Base-by-base conservation (phyloP, 345 rosid species). In the Eucalyptus marginata region DNA sequence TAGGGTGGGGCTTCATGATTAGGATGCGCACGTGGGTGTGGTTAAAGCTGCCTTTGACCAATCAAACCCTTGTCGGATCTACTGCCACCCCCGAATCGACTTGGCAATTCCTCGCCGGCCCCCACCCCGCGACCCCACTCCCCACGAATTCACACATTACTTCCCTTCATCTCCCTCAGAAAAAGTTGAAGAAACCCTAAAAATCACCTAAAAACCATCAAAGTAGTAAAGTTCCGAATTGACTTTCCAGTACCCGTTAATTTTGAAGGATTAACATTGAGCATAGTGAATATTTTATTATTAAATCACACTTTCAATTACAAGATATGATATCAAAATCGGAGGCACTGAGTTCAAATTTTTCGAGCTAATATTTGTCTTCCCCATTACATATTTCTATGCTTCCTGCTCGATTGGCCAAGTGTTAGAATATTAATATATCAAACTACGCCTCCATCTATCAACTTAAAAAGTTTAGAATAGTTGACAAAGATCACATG, bases 31-130 rank as follows among this genome's bases (percentile, higher is more conserved):
- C 91, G 91, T 90, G 93, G 90, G 89, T 29, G 79, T 50, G 87
- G 64, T 76, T 25, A 88, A 90, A 86, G 87, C 89, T 92, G 90
- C 89, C 88, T 88, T 92, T 88, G 93, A 92, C 92, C 89, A 79
- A 88, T 88, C 90, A 46, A 88, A 86, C 89, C n/a, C 66, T 54
- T 81, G 88, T 86, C 90, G n/a, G 51, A 49, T 58, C 87, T 76
- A 10, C 83, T 25, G 1, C 46, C 15, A 8, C 76, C 10, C 58
- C 52, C 31, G 27, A 22, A 13, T 46, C 54, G 43, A 14, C 16
- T 54, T 88, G 87, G 84, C 49, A 31, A 52, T 43, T 76, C 40
- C 54, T 88, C 68, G 40, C 80, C 33, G 66, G 88, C 24, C 43
- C n/a, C 27, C 49, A 33, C 49, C 9, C n/a, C 87, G 4, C 22